Evolutionary conservation across 1,284 basidiomycete species (phyloP).

Genomic region (Salmacisia buchloeana): DNA sequence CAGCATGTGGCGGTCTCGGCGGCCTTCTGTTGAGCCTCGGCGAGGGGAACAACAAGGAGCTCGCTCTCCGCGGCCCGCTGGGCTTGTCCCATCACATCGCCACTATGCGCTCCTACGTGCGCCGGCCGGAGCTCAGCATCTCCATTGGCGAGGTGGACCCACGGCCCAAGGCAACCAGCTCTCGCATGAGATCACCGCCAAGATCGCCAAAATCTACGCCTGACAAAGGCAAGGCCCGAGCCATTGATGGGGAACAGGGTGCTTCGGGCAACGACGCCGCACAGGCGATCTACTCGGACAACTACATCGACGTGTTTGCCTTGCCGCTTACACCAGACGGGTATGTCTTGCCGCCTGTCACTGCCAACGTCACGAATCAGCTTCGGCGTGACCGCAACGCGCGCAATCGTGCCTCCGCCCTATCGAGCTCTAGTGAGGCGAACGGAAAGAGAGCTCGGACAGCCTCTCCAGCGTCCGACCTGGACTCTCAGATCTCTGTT

Average conservation of each 20-base stretch:
- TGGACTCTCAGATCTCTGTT: too few relatives aligned
- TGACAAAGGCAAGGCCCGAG: conserved; percentile 8
- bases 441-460: too few relatives aligned
- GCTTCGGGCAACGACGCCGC: conserved; percentile 31
- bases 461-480: too few relatives aligned
- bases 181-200: too few relatives aligned
- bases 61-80: conserved; percentile 67
- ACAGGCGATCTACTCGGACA: conserved; percentile 59
- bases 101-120: conserved; percentile 54
- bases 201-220: conserved; percentile 6
- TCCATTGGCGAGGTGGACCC: conserved; percentile 18
- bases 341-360: neutral
- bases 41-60: conserved; percentile 61
- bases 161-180: conserved; percentile 17
- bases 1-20: conserved; percentile 54
- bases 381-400: conserved; percentile 21
- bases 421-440: too few relatives aligned
- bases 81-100: conserved; percentile 68
- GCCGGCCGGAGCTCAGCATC: conserved; percentile 22
- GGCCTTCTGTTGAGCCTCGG: conserved; percentile 77
- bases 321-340: conserved; percentile 57
- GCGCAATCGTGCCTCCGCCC: too few relatives aligned
- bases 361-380: neutral
- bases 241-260: conserved; percentile 14
- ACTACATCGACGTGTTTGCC: conserved; percentile 63